These are phyloP conservation scores for Candida saitoana DNA, from an alignment of 805 yeast species.

Conservation along the genomic window DNA sequence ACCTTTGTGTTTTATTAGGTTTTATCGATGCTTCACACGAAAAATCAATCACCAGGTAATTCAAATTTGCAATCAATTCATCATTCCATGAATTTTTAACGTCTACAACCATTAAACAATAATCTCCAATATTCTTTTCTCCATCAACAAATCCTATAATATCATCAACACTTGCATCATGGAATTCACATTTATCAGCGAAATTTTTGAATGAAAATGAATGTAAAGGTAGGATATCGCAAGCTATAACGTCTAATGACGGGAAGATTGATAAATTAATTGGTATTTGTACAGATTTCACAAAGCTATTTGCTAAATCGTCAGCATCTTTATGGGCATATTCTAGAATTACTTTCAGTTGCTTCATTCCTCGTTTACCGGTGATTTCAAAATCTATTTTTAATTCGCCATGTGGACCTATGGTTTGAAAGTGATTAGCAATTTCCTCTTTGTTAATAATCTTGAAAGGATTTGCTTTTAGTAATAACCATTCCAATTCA, in stretches of 20 bases:
- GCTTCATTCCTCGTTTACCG: slow-evolving; percentile 72
- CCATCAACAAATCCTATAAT: slow-evolving; percentile 25
- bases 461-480: slow-evolving; percentile 53
- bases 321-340: slow-evolving; percentile 42
- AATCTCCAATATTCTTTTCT: slow-evolving; percentile 42
- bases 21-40: slow-evolving; percentile 26
- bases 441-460: slow-evolving; percentile 47
- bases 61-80: slow-evolving; percentile 29
- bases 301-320: slow-evolving; percentile 21
- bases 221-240: slow-evolving; percentile 64
- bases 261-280: slow-evolving; percentile 66
- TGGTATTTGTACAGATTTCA: slow-evolving; percentile 63
- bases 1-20: slow-evolving; percentile 40
- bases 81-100: slow-evolving; percentile 78
- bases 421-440: slow-evolving; percentile 29
- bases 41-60: slow-evolving; percentile 25
- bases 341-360: slow-evolving; percentile 60
- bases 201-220: slow-evolving; percentile 21
- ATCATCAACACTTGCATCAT: slow-evolving; percentile 15
- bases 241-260: slow-evolving; percentile 68
- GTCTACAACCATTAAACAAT: slow-evolving; percentile 66
- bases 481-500: slow-evolving; percentile 68
- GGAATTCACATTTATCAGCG: slow-evolving; percentile 4
- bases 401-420: slow-evolving; percentile 40
- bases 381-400: slow-evolving; percentile 52